Base-by-base conservation (phyloP, 106 monocot species). In the Ottelia alismoides region DNA sequence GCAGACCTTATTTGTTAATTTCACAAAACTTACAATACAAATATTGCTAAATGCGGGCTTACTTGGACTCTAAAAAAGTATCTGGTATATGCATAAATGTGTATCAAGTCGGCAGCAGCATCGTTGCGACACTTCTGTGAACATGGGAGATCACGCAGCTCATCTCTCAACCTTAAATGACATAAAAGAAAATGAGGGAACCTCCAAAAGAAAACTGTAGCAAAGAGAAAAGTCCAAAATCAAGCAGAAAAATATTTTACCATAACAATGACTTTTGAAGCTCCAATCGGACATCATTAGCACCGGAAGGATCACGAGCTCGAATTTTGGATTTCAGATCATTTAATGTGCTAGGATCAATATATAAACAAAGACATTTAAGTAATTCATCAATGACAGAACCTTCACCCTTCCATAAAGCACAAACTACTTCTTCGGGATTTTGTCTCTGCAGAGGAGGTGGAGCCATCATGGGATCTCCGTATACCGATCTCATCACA, bases 111-210 rank as follows among this genome's bases (percentile, higher is more conserved):
- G n/a, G 96, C 96, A 56, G 88, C 96, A 61, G 81, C 96, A 70
- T 96, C 96, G 71, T 96, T 88, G 24, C 85, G 75, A 47, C 81
- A 82, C 53, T 79, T 89, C 22, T 82, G 63, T 17, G 81, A 69
- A 59, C 88, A 89, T 29, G 84, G 81, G 27, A 96, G 76, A 53
- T 62, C 76, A 23, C 96, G 67, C 5, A 96, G 63, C 44, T 96
- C 84, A 66, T 96, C 96, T 62, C 96, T 75, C 46, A 96, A 79
- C 96, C 96, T 96, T n/a, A n/a, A n/a, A n/a, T n/a, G n/a, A n/a
- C n/a, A n/a, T n/a, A n/a, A n/a, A n/a, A n/a, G 66, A 30, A 69
- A n/a, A n/a, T n/a, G n/a, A n/a, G n/a, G n/a, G n/a, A n/a, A n/a
- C n/a, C n/a, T n/a, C n/a, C n/a, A n/a, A n/a, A n/a, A n/a, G n/a